Conservation (phyloP, 164 flowering plant genomes). For the Annona cherimola region DNA sequence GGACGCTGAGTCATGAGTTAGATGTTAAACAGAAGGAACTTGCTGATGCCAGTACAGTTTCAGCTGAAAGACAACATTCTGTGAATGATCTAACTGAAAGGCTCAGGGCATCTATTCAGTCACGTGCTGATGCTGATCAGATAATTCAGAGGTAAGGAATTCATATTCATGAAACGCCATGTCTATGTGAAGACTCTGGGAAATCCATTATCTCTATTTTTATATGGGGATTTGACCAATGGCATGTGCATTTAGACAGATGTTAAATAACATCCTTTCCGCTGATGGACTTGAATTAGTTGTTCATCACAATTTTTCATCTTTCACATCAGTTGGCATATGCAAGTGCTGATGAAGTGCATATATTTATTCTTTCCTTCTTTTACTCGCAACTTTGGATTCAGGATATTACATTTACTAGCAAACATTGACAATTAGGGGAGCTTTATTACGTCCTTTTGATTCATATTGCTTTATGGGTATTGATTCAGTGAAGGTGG, state of each 20-base stretch:
- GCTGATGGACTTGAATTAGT: neutral
- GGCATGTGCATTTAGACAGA: neutral
- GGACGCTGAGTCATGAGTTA: slow-evolving; percentile 37
- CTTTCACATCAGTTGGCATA: no score
- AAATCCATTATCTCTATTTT: neutral
- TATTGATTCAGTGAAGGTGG: no score
- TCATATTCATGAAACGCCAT: neutral
- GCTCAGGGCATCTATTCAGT: slow-evolving; percentile 67
- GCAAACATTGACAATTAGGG: no score
- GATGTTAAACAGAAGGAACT: slow-evolving; percentile 67
- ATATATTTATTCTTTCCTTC: neutral
- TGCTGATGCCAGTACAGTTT: slow-evolving; percentile 33
- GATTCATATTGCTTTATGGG: no score
- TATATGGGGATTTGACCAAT: neutral
- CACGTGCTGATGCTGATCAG: slow-evolving; percentile 80
- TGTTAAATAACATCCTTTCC: neutral
- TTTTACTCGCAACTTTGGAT: neutral
- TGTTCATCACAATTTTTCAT: neutral
- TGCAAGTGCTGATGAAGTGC: no score
- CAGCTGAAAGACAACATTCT: slow-evolving; percentile 66
- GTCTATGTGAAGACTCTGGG: neutral
- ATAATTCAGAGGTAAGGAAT: slow-evolving; percentile 59
- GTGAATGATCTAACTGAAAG: slow-evolving; percentile 70
- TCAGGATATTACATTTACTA: no score
- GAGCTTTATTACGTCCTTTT: no score